Evolutionary conservation across 1,139 yeast genomes (phyloP).

Genomic region (Diutina ranongensis): DNA sequence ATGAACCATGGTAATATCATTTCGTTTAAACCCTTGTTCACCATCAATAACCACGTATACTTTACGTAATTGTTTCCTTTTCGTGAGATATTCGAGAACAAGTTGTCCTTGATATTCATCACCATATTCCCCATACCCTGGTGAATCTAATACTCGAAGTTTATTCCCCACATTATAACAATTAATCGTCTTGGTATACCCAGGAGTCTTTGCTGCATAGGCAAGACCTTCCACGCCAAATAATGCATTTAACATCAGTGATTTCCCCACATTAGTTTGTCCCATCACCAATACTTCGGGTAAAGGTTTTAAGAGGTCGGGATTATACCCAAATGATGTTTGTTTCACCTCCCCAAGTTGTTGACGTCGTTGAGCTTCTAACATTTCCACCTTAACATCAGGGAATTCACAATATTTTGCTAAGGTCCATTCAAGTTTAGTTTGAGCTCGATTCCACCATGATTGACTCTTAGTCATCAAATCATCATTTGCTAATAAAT

Average conservation of each 20-base stretch:
- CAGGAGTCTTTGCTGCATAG: slow-evolving; percentile 49
- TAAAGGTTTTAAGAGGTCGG: slow-evolving; percentile 18
- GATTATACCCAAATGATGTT: slow-evolving; percentile 20
- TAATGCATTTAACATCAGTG: slow-evolving; percentile 56
- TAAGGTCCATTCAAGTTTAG: slow-evolving; percentile 46
- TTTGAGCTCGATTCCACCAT: not conserved
- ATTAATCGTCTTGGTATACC: slow-evolving; percentile 68
- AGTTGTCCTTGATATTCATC: slow-evolving; percentile 55
- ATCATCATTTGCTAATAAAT: not conserved
- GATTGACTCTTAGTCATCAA: not conserved
- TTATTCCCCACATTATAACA: slow-evolving; percentile 56
- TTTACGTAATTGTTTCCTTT: slow-evolving; percentile 41
- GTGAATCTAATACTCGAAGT: slow-evolving; percentile 64
- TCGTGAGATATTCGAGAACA: slow-evolving; percentile 47
- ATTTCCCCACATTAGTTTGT: slow-evolving; percentile 77
- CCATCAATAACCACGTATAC: slow-evolving; percentile 56
- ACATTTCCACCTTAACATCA: not conserved
- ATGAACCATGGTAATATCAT: slow-evolving; percentile 44
- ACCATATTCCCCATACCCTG: slow-evolving; percentile 74
- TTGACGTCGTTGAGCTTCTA: slow-evolving; percentile 7
- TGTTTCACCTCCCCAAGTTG: slow-evolving; percentile 13
- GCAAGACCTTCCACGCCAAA: slow-evolving; percentile 30
- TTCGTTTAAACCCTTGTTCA: slow-evolving; percentile 40
- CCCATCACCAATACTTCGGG: slow-evolving; percentile 75
- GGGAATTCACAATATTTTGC: slow-evolving; percentile 21